Evolutionary conservation across 371 early-diverging fungal genomes (phyloP).

Genomic region (Apophysomyces elegans): DNA sequence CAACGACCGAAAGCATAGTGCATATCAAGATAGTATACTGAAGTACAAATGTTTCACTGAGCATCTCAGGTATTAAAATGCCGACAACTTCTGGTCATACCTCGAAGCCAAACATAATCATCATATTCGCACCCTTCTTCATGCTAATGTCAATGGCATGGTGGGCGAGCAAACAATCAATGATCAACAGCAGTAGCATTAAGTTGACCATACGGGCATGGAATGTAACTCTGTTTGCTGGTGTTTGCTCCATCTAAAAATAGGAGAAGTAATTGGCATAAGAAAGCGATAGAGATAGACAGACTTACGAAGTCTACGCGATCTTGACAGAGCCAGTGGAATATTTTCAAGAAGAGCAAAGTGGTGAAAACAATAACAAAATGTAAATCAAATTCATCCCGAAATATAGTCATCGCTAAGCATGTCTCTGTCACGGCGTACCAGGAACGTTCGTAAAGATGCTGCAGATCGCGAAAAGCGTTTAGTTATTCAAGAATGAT

Average conservation of each 20-base stretch:
- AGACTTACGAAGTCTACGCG: conserved; percentile 87
- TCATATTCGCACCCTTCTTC: conserved; percentile 78
- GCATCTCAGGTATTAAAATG: background rate
- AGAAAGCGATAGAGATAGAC: background rate
- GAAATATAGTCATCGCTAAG: conserved; percentile 94
- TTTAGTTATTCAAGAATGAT: background rate
- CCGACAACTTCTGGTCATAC: conserved; percentile 38
- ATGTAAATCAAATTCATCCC: conserved; percentile 89
- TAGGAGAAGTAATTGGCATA: background rate
- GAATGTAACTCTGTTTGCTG: conserved; percentile 62
- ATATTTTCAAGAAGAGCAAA: conserved; percentile 87
- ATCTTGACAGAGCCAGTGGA: conserved; percentile 95
- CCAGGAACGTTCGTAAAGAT: conserved; percentile 95
- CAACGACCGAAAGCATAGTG: conserved; percentile 69
- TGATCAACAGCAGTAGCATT: conserved; percentile 62
- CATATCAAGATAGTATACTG: conserved; percentile 89
- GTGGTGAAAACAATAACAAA: conserved; percentile 84
- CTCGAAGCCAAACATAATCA: conserved; percentile 97
- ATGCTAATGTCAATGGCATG: conserved; percentile 71
- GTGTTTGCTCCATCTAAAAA: conserved; percentile 84
- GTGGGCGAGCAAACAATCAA: conserved; percentile 72
- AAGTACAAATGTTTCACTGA: background rate
- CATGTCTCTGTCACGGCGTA: conserved; percentile 95
- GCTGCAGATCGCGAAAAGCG: conserved; percentile 54
- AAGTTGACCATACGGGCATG: conserved; percentile 73